Percentiles rank a stretch among this genome's conserved stretches.
Evolutionary conservation across 805 yeast genomes (phyloP).

Genomic region (Myxozyma sirexii): DNA sequence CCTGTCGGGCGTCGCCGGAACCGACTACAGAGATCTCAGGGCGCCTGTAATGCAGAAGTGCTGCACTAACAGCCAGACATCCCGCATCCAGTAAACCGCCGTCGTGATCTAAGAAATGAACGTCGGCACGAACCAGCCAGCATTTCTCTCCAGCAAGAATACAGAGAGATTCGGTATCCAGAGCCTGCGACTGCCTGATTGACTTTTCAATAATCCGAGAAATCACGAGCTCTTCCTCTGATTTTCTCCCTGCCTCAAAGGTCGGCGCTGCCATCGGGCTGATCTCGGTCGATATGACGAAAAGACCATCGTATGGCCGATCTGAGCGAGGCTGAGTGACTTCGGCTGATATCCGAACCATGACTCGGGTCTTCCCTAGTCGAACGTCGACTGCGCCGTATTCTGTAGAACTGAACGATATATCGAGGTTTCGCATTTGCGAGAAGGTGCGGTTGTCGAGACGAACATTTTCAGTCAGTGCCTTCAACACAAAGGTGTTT

Average conservation of each 20-base stretch:
- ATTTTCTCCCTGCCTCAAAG: constrained; percentile 69
- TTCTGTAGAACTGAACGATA: constrained; percentile 61
- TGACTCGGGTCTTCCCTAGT: constrained; percentile 73
- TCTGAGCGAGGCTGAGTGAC: constrained; percentile 83
- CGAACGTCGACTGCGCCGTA: constrained; percentile 79
- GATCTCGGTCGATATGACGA: constrained; percentile 80
- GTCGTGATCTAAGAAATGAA: constrained; percentile 85
- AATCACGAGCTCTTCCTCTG: constrained; percentile 80
- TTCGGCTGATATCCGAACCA: constrained; percentile 73
- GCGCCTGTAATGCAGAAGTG: constrained; percentile 75
- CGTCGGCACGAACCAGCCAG: constrained; percentile 89
- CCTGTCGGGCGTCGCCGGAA: constrained; percentile 31
- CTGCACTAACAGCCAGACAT: constrained; percentile 87
- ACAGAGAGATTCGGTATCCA: constrained; percentile 88
- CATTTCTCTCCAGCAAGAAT: constrained; percentile 88
- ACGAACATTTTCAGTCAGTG: constrained; percentile 64
- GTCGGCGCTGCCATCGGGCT: constrained; percentile 87
- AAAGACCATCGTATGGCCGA: constrained; percentile 90
- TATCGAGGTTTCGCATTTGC: constrained; percentile 66
- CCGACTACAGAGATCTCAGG: constrained; percentile 75
- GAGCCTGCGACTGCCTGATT: constrained; percentile 82
- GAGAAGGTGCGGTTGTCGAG: constrained; percentile 68
- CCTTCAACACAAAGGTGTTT: constrained; percentile 59
- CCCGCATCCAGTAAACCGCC: constrained; percentile 92
- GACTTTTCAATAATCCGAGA: constrained; percentile 88